Percentiles rank a stretch among this genome's conserved stretches.
Evolutionary conservation across 495 filamentous ascomycete species (phyloP).

Genomic region (Aspergillus coremiiformis): DNA sequence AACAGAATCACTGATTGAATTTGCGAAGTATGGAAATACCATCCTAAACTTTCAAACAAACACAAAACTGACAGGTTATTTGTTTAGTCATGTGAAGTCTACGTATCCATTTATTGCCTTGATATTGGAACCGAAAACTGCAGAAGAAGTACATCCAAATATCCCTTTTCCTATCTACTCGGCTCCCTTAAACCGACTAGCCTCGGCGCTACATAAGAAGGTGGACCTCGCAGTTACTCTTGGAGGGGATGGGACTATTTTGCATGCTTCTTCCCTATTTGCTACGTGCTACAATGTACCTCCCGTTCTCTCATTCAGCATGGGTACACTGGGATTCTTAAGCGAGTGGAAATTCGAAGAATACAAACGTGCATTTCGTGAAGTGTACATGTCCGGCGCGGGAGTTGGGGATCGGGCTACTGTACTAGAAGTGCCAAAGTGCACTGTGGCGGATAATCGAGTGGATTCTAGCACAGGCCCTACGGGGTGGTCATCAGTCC

Average conservation of each 20-base stretch:
- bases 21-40: slow-evolving; percentile 50
- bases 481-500: slow-evolving; percentile 62
- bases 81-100: slow-evolving; percentile 58
- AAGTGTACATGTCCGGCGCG: slow-evolving; percentile 89
- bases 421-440: slow-evolving; percentile 24
- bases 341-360: slow-evolving; percentile 95
- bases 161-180: slow-evolving; percentile 74
- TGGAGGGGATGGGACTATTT: slow-evolving; percentile 91
- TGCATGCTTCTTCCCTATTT: slow-evolving; percentile 87
- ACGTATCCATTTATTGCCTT: slow-evolving; percentile 77
- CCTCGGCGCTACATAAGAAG: slow-evolving; percentile 48
- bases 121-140: slow-evolving; percentile 73
- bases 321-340: slow-evolving; percentile 92
- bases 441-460: slow-evolving; percentile 12
- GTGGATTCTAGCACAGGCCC: slow-evolving; percentile 24
- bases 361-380: slow-evolving; percentile 80
- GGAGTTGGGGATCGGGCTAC: slow-evolving; percentile 43
- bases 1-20: slow-evolving; percentile 64
- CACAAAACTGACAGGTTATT: slow-evolving; percentile 5
- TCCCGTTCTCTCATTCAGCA: slow-evolving; percentile 90
- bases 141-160: slow-evolving; percentile 61
- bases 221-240: slow-evolving; percentile 82
- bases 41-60: neutral
- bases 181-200: slow-evolving; percentile 28
- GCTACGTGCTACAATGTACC: slow-evolving; percentile 73